Base-by-base conservation (phyloP, 495 filamentous ascomycete species). In the Evernia prunastri region DNA sequence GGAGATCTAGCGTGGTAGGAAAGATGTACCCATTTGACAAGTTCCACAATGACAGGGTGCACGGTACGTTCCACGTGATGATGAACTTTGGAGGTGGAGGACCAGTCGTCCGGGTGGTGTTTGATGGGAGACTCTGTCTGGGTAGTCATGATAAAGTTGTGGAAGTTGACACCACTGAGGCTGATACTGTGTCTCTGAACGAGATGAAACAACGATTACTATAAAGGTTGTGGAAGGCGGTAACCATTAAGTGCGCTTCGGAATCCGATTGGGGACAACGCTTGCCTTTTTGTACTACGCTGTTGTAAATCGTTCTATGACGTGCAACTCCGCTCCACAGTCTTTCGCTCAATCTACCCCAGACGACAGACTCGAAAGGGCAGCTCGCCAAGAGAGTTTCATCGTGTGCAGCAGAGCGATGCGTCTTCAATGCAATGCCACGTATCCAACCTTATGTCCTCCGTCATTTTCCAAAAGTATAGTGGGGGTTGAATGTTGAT, bases 41-140 rank as follows among this genome's bases (percentile, higher is more conserved):
- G 60, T 45, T 62, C 45, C 31, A 51, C 45, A 13, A 62, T 62
- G 45, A 37, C 60, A 31, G 45, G 45, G 40, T 62, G 60, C 31
- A 56, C 45, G 23, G 45, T 54, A 15, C 60, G 43, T 53, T 62
- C 60, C 23, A 62, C 60, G n/a, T 62, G 60, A 27, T 62, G 60
- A 25, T 62, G 60, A 37, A 37, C 29, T 0, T 49, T 25, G 8
- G 60, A 62, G 2, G 60, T 62, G 39, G 25, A 33, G 31, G 60
- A 49, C 60, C 60, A 62, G 45, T 62, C 40, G n/a, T 62, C 60
- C 15, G 10, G 42, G 42, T 43, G 42, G 42, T 43, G 42, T 43
- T 43, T 43, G 42, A 43, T 43, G 15, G 20, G 42, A 18, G 42
- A 43, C n/a, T 43, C 42, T n/a, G 42, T 43, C 42, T 20, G 42